Evolutionary conservation across 345 rosid genomes (phyloP).

Genomic region (Dovyalis caffra): DNA sequence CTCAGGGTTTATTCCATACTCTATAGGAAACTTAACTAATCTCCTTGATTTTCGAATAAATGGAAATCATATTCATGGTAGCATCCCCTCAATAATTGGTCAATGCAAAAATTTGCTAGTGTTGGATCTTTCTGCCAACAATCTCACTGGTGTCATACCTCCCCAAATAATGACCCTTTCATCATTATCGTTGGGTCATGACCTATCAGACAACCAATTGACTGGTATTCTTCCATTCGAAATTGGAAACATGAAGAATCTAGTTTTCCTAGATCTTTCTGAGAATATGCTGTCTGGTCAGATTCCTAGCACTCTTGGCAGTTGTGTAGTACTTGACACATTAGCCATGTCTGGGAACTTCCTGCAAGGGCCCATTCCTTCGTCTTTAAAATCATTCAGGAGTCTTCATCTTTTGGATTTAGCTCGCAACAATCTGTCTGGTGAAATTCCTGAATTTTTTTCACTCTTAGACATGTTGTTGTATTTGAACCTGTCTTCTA

Average conservation of each 20-base stretch:
- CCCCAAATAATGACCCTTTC: background rate
- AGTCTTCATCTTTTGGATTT: background rate
- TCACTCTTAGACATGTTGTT: background rate
- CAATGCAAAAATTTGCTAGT: background rate
- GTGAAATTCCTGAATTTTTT: background rate
- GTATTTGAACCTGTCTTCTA: background rate
- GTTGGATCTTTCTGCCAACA: background rate
- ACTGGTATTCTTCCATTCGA: no score
- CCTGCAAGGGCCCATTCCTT: no score
- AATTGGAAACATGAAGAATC: no score
- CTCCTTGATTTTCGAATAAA: background rate
- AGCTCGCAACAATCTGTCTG: conserved; percentile 1
- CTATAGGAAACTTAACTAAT: no score
- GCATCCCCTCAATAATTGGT: background rate
- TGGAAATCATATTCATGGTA: background rate
- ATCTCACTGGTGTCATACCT: background rate
- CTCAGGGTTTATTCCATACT: background rate
- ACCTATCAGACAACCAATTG: no score
- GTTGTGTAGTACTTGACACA: background rate
- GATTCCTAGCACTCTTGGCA: background rate
- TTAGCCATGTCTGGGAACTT: background rate
- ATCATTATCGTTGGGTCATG: background rate
- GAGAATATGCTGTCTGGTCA: background rate
- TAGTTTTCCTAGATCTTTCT: no score
- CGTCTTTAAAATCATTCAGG: background rate